phyloP scores from a whole-genome alignment of 192 early-diverging fungal species.

The Funneliformis mosseae region DNA sequence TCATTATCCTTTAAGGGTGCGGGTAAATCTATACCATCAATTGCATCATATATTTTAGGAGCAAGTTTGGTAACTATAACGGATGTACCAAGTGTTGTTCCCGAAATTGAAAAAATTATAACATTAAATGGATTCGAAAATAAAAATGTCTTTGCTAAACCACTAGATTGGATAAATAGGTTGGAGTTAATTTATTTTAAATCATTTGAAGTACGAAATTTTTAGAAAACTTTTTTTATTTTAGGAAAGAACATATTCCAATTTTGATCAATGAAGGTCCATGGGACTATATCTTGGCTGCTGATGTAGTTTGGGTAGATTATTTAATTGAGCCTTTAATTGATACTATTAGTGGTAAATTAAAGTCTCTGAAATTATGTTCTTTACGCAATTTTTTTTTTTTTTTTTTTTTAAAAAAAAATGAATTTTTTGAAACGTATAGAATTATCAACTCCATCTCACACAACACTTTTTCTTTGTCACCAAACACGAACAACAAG shows the following conservation, averaged over 20 bases:
- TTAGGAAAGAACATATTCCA: conserved; percentile 15
- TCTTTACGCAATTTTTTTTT: neutral
- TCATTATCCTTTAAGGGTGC: conserved; percentile 12
- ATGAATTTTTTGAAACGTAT: neutral
- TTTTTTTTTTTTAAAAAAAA: too few species aligned
- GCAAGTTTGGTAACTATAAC: conserved; percentile 24
- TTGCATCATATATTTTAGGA: conserved; percentile 17
- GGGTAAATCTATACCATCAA: conserved; percentile 28
- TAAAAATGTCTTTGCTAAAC: conserved; percentile 8
- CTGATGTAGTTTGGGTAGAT: conserved; percentile 53
- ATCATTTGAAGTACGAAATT: neutral
- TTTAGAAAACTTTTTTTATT: neutral
- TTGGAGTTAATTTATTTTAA: neutral
- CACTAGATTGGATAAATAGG: conserved; percentile 26
- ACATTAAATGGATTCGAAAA: conserved; percentile 17
- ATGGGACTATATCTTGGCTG: conserved; percentile 47
- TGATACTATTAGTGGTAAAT: conserved; percentile 41
- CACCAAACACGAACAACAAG: conserved; percentile 44
- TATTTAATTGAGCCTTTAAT: conserved; percentile 43
- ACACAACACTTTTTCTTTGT: conserved; percentile 36
- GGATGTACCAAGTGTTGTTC: conserved; percentile 24
- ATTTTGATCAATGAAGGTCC: neutral
- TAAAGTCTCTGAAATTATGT: conserved; percentile 23
- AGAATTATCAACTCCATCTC: conserved; percentile 25
- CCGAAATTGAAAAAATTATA: conserved; percentile 18